Conservation (phyloP, 257 asterid species). For the Solanum commersonii region DNA sequence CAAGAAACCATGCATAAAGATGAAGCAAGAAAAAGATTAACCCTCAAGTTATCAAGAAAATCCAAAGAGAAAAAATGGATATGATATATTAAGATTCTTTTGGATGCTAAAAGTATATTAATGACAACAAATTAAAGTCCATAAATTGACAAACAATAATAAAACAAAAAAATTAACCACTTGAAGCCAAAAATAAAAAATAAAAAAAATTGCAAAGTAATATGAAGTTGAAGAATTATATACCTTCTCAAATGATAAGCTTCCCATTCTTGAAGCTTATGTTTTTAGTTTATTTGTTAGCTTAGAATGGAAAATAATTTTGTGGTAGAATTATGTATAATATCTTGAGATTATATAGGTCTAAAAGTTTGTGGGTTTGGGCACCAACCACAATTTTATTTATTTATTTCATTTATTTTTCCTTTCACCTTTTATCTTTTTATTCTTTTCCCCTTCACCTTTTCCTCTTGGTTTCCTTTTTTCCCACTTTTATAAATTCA, state of each 20-base stretch:
- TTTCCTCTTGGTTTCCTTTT: background rate
- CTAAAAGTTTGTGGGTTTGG: background rate
- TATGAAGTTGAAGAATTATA: background rate
- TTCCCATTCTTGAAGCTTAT: background rate
- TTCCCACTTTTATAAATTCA: background rate
- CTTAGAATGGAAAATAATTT: background rate
- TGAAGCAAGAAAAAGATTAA: background rate
- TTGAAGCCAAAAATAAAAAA: background rate
- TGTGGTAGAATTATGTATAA: background rate
- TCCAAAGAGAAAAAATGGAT: background rate
- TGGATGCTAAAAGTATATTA: background rate
- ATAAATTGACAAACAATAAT: background rate
- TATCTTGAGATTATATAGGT: background rate
- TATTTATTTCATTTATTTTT: background rate
- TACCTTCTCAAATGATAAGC: conserved; percentile 3
- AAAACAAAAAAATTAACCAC: background rate
- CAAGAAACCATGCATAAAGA: background rate
- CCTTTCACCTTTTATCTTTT: background rate
- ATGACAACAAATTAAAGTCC: background rate
- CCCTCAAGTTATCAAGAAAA: background rate
- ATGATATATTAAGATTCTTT: background rate
- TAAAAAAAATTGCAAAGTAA: background rate
- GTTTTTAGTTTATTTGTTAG: background rate
- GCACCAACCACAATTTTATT: background rate
- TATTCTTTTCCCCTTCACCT: background rate